Conservation (phyloP, 768 basidiomycete species). For the Lyophyllum decastes region DNA sequence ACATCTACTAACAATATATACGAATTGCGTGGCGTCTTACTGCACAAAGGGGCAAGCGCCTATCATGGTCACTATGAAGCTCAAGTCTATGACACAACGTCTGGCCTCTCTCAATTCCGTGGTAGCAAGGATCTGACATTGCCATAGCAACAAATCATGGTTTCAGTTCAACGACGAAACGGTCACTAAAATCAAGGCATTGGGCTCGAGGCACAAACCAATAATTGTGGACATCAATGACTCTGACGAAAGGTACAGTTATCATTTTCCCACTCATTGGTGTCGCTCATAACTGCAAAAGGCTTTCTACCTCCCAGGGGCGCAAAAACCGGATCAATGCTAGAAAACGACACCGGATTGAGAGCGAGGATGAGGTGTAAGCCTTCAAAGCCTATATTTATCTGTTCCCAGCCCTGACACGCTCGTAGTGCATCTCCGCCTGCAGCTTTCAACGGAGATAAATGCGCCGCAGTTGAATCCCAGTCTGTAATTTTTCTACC, state of each 20-base stretch:
- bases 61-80: conserved; percentile 91
- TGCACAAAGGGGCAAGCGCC: conserved; percentile 92
- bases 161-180: conserved; percentile 92
- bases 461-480: not conserved
- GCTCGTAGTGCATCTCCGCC: not conserved
- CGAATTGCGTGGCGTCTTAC: conserved; percentile 79
- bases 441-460: not conserved
- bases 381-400: not conserved
- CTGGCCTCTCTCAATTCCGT: conserved; percentile 24
- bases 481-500: conserved; percentile 1
- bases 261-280: not conserved
- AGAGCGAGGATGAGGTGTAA: conserved; percentile 55
- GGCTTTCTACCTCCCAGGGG: conserved; percentile 27
- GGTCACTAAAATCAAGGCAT: conserved; percentile 62
- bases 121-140: conserved; percentile 8
- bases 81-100: conserved; percentile 77
- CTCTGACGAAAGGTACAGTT: conserved; percentile 19
- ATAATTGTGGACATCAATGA: conserved; percentile 31
- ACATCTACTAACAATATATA: conserved; percentile 48
- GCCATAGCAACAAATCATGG: conserved; percentile 67
- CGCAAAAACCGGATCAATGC: conserved; percentile 38
- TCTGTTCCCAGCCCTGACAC: not conserved
- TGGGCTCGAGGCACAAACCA: conserved; percentile 38
- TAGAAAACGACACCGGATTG: conserved; percentile 55
- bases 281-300: conserved; percentile 14